A percentile compares a stretch with the other conserved stretches of the same genome.
Evolutionary conservation across 768 basidiomycete species (phyloP).

Genomic region (Boletus fagicola): DNA sequence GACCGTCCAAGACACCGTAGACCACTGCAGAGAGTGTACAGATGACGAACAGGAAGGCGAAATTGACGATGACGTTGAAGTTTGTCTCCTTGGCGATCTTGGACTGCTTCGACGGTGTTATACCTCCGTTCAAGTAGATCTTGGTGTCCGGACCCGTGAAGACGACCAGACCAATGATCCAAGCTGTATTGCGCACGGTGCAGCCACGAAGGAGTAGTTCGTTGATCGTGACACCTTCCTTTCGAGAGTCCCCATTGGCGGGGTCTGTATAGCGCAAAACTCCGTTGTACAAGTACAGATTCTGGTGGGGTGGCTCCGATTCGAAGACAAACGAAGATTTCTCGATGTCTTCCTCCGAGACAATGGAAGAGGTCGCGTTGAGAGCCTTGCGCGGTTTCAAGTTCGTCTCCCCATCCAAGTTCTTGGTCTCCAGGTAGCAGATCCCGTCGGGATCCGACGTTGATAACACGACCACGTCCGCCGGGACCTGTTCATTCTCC

Average conservation of each 20-base stretch:
- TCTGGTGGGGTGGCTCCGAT: constrained; percentile 91
- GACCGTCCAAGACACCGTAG: constrained; percentile 68
- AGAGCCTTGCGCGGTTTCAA: constrained; percentile 82
- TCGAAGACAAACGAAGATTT: constrained; percentile 85
- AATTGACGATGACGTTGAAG: constrained; percentile 96
- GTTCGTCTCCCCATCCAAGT: constrained; percentile 96
- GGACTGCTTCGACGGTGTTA: constrained; percentile 92
- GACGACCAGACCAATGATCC: constrained; percentile 92
- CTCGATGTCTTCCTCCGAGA: constrained; percentile 87
- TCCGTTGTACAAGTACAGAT: constrained; percentile 87
- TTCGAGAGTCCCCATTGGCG: constrained; percentile 48
- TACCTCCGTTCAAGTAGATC: constrained; percentile 90
- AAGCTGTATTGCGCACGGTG: constrained; percentile 82
- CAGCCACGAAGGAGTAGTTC: constrained; percentile 92
- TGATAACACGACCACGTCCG: constrained; percentile 89
- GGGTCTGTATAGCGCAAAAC: constrained; percentile 73
- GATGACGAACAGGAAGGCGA: constrained; percentile 71
- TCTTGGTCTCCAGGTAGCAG: constrained; percentile 98
- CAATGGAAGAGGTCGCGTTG: constrained; percentile 70
- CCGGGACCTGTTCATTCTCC: constrained; percentile 95
- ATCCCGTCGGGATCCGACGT: constrained; percentile 89
- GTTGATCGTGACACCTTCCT: constrained; percentile 82
- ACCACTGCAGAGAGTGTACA: constrained; percentile 74
- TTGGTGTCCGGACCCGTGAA: constrained; percentile 93
- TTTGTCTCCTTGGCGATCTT: constrained; percentile 99